These are phyloP conservation scores for Macaranga tanarius DNA, from an alignment of 441 rosid species.

Conservation along the genomic window DNA sequence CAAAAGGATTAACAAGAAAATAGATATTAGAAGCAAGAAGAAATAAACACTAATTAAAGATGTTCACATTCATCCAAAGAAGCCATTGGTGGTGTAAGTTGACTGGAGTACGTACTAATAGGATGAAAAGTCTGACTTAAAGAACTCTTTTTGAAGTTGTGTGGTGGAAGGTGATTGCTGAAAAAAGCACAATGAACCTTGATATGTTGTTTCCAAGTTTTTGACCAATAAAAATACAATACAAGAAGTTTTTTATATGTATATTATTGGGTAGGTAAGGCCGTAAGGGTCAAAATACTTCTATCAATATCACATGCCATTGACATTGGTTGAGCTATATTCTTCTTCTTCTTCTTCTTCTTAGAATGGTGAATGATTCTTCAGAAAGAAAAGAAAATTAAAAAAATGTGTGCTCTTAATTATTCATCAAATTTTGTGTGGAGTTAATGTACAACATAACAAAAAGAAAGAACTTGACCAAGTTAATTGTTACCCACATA, in stretches of 20 bases:
- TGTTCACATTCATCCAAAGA: not conserved
- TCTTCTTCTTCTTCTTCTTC: not conserved
- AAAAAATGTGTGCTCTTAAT: not conserved
- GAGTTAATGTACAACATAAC: too few species aligned
- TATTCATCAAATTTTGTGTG: not conserved
- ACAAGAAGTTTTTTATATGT: too few species aligned
- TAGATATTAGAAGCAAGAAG: not conserved
- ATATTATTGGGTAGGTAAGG: not conserved
- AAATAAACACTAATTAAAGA: not conserved
- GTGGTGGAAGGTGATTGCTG: not conserved
- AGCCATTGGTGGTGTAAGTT: conserved; percentile 2
- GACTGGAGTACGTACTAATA: not conserved
- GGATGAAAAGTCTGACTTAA: conserved; percentile 23
- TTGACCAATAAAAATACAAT: conserved; percentile 11
- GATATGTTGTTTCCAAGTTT: not conserved
- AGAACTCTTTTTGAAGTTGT: not conserved
- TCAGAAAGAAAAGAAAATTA: not conserved
- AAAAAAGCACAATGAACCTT: not conserved
- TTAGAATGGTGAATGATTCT: not conserved
- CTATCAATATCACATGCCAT: conserved; percentile 14
- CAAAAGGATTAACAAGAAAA: not conserved
- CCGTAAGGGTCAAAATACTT: conserved; percentile 2
- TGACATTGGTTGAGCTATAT: not conserved
- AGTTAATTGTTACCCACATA: not conserved
- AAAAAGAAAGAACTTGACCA: not conserved